These are phyloP conservation scores for Coriaria nepalensis DNA, from an alignment of 306 rosid species.

Conservation along the genomic window DNA sequence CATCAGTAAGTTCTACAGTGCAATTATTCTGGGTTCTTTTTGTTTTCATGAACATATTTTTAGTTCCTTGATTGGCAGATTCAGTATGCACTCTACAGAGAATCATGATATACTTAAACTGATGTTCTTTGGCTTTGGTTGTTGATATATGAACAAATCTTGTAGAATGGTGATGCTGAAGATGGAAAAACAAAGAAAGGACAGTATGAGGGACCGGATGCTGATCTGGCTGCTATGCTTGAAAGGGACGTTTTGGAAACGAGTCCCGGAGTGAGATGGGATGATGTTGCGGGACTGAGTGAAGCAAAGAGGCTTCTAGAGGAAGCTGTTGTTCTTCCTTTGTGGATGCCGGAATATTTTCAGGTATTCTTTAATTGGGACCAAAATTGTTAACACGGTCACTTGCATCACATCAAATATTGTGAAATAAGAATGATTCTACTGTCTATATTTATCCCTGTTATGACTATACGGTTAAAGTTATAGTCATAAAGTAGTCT, in stretches of 20 bases:
- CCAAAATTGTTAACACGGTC: not conserved
- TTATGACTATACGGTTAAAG: no score
- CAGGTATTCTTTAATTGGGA: constrained; percentile 43
- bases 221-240: constrained; percentile 97
- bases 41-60: no score
- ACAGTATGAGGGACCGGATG: constrained; percentile 95
- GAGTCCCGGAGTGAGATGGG: constrained; percentile 99
- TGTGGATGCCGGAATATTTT: constrained; percentile 98
- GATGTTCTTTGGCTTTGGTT: not conserved
- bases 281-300: constrained; percentile 84
- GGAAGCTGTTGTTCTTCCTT: constrained; percentile 98
- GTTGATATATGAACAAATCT: constrained; percentile 9
- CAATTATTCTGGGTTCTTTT: not conserved
- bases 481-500: no score
- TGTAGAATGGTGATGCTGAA: constrained; percentile 63
- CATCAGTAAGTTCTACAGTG: constrained; percentile 34
- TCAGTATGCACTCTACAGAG: not conserved
- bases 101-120: no score
- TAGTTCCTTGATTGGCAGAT: not conserved
- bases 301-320: constrained; percentile 96
- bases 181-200: constrained; percentile 69
- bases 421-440: no score
- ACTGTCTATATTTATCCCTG: no score
- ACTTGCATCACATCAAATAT: not conserved
- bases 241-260: constrained; percentile 93